These are phyloP conservation scores for Eutrema heterophyllum DNA, from an alignment of 345 rosid species.

Conservation along the genomic window DNA sequence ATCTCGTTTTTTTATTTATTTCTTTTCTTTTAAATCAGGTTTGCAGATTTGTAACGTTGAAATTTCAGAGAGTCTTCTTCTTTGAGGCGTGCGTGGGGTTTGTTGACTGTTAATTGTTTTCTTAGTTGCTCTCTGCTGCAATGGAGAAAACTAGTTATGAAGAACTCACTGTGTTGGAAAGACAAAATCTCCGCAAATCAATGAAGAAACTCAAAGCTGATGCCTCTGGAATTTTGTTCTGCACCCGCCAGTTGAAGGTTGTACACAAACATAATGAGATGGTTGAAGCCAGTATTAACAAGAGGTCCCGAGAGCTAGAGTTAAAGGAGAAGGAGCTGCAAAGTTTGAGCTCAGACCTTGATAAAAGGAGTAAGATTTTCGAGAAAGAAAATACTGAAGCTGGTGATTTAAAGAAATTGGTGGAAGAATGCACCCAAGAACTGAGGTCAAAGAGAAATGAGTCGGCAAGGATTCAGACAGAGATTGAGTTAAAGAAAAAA, in stretches of 20 bases:
- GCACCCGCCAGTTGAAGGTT: neutral
- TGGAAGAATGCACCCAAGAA: conserved; percentile 2
- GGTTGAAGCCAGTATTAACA: neutral
- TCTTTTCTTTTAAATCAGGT: too few species aligned
- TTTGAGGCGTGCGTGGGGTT: too few species aligned
- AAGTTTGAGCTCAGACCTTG: neutral
- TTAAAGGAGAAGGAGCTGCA: conserved; percentile 10
- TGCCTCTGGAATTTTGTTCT: neutral
- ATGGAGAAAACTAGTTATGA: neutral
- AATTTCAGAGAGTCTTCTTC: too few species aligned
- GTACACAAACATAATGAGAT: neutral
- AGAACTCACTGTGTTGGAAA: neutral
- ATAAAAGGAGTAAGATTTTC: neutral
- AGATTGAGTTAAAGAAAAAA: too few species aligned
- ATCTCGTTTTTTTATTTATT: too few species aligned
- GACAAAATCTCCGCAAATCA: neutral
- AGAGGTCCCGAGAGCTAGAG: neutral
- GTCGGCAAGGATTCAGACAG: neutral
- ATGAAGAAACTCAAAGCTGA: neutral
- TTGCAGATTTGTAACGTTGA: too few species aligned
- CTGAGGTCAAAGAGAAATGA: too few species aligned
- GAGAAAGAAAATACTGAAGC: conserved; percentile 6
- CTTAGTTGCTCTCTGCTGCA: too few species aligned
- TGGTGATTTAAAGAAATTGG: conserved; percentile 9
- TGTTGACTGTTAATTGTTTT: too few species aligned